phyloP scores from a whole-genome alignment of 225 moss, liverwort and hornwort species.

The Sphagnum contortum region DNA sequence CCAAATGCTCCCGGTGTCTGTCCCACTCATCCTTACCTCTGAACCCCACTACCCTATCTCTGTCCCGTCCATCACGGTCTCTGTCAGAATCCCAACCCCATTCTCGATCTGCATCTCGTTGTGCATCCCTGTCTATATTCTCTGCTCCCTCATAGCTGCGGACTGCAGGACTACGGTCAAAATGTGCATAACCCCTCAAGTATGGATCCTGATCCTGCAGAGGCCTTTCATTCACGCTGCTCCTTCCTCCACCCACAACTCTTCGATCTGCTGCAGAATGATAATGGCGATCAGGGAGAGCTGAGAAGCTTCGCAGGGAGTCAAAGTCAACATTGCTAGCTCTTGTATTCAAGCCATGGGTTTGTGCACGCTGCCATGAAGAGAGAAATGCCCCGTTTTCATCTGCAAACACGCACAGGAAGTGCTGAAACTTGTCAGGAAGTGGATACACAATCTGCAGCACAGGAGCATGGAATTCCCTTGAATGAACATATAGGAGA shows the following conservation, averaged over 20 bases:
- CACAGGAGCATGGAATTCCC: no score
- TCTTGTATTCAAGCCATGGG: constrained; percentile 54
- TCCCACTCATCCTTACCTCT: constrained; percentile 83
- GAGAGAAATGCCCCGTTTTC: constrained; percentile 62
- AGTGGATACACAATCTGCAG: neutral
- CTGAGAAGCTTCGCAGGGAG: constrained; percentile 65
- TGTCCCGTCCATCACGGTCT: constrained; percentile 56
- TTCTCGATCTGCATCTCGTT: constrained; percentile 58
- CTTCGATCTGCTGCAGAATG: constrained; percentile 42
- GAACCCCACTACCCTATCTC: constrained; percentile 83
- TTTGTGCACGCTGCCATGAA: constrained; percentile 60
- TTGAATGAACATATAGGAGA: no score
- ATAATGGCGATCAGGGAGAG: constrained; percentile 43
- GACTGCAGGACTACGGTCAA: constrained; percentile 79
- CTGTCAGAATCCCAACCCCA: constrained; percentile 94
- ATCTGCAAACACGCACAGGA: constrained; percentile 44
- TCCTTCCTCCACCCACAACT: constrained; percentile 27
- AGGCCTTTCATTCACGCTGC: constrained; percentile 44
- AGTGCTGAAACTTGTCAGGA: neutral
- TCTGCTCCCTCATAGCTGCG: constrained; percentile 76
- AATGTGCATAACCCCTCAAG: constrained; percentile 67
- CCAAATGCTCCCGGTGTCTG: constrained; percentile 53
- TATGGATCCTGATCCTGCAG: constrained; percentile 49
- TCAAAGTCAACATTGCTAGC: constrained; percentile 79
- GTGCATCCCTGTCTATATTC: constrained; percentile 64